Base-by-base conservation (phyloP, 495 filamentous ascomycete genomes). In the Podospora pseudopauciseta region DNA sequence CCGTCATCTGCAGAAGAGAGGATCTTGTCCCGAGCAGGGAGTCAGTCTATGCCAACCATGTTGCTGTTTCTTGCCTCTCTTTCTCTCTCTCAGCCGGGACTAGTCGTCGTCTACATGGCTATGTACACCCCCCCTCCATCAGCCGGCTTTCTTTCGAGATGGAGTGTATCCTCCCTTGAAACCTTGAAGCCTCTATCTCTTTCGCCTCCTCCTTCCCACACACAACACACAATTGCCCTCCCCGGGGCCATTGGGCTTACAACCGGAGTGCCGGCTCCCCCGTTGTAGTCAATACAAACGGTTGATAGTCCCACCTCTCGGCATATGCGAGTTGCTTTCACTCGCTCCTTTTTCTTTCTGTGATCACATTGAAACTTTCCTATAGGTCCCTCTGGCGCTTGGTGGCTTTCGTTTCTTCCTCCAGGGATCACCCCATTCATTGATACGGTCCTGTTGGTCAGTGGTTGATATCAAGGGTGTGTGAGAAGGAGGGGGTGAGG, bases 401-500 rank as follows among this genome's bases (percentile, higher is more conserved):
- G 3, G 7, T 6, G 7, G 4, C 7, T 32, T 32, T 7, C 4
- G 13, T 18, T 49, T 49, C 71, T 70, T 68, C 68, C 13, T 74
- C 72, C 77, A 74, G 70, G 72, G 76, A 80, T 80, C 73, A 75
- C 68, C 75, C 73, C 75, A 75, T 79, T 64, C 80, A 78, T 80
- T 76, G 75, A 23, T 23, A 23, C 23, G 23, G 23, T 1, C 79
- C 85, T 32, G 30, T 32, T 32, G 30, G 81, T 83, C 83, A 7
- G 7, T 61, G 20, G 20, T n/a, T 18, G 59, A 32, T 20, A 32
- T 27, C 16, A 28, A 5, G 84, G 81, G 81, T 84, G 77, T 68
- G 75, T 27, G 27, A 5, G 23, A 83, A 81, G 81, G 84, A 76
- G 67, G 75, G 69, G 70, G 79, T 75, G 76, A 74, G 59, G 75